These are phyloP conservation scores for Penicillium atrosanguineum DNA, from an alignment of 495 filamentous ascomycete species.

Conservation along the genomic window DNA sequence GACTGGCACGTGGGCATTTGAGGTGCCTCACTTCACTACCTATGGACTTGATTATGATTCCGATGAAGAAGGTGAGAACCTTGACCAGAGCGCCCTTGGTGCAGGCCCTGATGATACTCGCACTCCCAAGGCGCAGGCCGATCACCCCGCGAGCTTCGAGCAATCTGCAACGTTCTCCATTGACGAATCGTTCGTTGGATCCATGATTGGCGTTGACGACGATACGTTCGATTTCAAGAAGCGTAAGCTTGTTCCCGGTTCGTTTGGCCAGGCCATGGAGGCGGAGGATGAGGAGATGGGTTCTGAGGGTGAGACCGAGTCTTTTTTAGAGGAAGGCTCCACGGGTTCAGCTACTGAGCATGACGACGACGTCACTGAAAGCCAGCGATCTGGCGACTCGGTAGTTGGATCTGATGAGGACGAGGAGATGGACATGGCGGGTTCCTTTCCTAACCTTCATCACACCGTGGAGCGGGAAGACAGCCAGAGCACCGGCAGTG, in stretches of 20 bases:
- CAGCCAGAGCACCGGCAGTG: constrained; percentile 40
- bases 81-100: constrained; percentile 56
- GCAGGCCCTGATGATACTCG: constrained; percentile 56
- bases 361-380: constrained; percentile 60
- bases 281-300: constrained; percentile 47
- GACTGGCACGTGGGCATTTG: constrained; percentile 86
- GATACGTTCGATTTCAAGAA: constrained; percentile 83
- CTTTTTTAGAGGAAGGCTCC: constrained; percentile 90
- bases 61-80: constrained; percentile 61
- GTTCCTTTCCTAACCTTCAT: constrained; percentile 64
- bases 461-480: constrained; percentile 63
- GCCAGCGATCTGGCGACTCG: constrained; percentile 57
- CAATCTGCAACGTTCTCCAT: constrained; percentile 47
- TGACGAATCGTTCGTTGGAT: constrained; percentile 48
- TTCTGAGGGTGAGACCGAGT: constrained; percentile 50
- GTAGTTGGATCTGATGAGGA: constrained; percentile 69
- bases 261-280: constrained; percentile 66
- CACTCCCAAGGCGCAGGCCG: constrained; percentile 49
- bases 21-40: constrained; percentile 90
- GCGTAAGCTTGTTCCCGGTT: constrained; percentile 67
- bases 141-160: constrained; percentile 42
- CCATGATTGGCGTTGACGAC: constrained; percentile 58
- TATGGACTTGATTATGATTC: constrained; percentile 90
- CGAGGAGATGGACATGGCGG: constrained; percentile 75
- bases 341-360: constrained; percentile 71